Evolutionary conservation across 192 early-diverging fungal species (phyloP), one percentile per base, ranked within the genome.

Genomic region (Umbelopsis sp.): DNA sequence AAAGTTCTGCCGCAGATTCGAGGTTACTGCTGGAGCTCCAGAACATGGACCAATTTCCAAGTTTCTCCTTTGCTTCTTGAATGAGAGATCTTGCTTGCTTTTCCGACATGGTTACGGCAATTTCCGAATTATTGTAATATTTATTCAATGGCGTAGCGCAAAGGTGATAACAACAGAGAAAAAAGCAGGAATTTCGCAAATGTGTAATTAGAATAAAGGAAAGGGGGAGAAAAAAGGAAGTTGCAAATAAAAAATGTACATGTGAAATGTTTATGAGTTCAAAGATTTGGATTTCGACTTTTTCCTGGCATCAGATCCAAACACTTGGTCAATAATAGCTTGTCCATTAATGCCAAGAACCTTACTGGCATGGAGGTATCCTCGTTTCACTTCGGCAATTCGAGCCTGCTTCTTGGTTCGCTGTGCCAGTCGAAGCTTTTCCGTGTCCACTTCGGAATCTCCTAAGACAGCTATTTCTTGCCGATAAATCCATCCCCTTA

Each of bases 1-100:
- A 99, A 32, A 98, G 87, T 54, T 99, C 97, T 36, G 92, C 90
- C 4, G 97, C 96, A 75, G 98, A 94, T 65, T 98, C 96, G 71
- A 89, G 88, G 74, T 97, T 98, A 70, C 93, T 94, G 3, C 31
- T 62, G 2, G 90, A 88, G 9, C 89, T 85, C 50, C 86, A 82
- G 74, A 90, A 89, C 51, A 88, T 80, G 0, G 73, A 75, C 88
- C 91, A 93, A 22, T 84, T 74, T 2, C 80, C 82, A 14, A 90
- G 88, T 70, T 85, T 89, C 72, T 90, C 91, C 74, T 92, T 85
- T 29, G 93, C 93, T 74, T 89, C 86, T 41, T 85, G 80, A 32
- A 92, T 71, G 26, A 92, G 73, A 49, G 79, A 77, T 69, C 78
- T 75, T 54, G 86, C 88, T 71, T 90, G 83, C 49, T 80, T 77